A percentile compares a stretch with the other conserved stretches of the same genome.
Conservation (phyloP, 2,329 filamentous ascomycete genomes). For the Microsporum canis region DNA sequence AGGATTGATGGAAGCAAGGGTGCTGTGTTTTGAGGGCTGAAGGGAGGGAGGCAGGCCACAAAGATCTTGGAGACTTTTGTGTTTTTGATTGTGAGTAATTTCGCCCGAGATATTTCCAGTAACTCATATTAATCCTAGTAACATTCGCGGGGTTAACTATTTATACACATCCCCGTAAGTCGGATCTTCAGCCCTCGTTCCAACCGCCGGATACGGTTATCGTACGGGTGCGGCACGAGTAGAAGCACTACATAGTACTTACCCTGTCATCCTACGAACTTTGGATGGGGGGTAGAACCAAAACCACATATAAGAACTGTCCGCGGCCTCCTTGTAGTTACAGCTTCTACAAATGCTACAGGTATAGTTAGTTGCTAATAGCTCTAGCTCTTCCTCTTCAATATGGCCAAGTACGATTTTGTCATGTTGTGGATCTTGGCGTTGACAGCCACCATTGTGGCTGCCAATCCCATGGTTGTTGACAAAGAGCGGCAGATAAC, state of each 20-base stretch:
- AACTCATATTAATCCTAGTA: neutral
- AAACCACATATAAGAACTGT: neutral
- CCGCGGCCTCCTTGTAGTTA: neutral
- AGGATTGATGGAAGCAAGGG: neutral
- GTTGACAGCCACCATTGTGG: neutral
- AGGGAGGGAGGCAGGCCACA: neutral
- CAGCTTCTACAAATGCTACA: neutral
- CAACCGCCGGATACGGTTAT: neutral
- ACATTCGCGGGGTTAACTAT: neutral
- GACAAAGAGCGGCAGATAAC: conserved; percentile 1
- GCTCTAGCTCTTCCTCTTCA: neutral
- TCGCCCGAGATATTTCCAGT: neutral
- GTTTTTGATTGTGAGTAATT: neutral
- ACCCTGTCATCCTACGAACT: neutral
- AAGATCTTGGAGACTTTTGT: neutral
- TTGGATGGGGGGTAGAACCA: neutral
- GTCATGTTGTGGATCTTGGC: neutral
- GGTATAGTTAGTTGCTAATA: neutral
- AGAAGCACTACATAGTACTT: neutral
- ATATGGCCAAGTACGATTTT: neutral
- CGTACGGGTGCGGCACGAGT: neutral
- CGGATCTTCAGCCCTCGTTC: neutral
- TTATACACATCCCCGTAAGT: neutral
- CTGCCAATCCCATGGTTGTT: neutral
- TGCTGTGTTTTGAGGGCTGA: neutral